phyloP scores from a whole-genome alignment of 2,329 filamentous ascomycete genomes.

The Stachybotrys elegans region DNA sequence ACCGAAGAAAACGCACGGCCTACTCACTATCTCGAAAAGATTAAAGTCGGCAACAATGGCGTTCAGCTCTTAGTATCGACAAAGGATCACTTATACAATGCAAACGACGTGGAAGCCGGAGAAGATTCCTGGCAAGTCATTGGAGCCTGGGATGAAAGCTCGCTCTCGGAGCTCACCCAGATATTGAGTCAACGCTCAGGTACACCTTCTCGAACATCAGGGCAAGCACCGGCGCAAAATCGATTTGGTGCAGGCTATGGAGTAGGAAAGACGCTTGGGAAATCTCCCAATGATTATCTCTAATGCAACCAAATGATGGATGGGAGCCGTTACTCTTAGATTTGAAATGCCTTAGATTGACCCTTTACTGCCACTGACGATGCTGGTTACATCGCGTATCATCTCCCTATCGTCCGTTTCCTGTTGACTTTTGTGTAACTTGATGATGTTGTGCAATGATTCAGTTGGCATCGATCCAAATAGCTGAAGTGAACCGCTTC shows the following conservation, averaged over 20 bases:
- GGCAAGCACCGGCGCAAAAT: not conserved
- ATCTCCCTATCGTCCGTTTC: not conserved
- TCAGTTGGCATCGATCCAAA: constrained; percentile 7
- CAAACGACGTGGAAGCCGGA: constrained; percentile 4
- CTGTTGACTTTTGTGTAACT: not conserved
- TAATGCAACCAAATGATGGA: not conserved
- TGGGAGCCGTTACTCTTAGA: not conserved
- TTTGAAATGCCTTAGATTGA: not conserved
- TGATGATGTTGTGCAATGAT: constrained; percentile 1
- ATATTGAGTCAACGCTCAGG: constrained; percentile 5
- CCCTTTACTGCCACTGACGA: not conserved
- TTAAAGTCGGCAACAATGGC: constrained; percentile 2
- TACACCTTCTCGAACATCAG: not conserved
- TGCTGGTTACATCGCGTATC: not conserved
- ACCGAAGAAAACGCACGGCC: not conserved
- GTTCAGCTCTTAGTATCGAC: constrained; percentile 8
- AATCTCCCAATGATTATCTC: not conserved
- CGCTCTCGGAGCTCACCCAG: constrained; percentile 5
- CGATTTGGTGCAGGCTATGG: constrained; percentile 2
- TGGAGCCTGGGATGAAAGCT: constrained; percentile 8
- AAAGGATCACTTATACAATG: constrained; percentile 6
- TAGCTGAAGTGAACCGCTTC: constrained; percentile 7
- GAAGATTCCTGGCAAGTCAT: constrained; percentile 6
- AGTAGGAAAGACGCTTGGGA: constrained; percentile 2
- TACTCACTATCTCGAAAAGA: constrained; percentile 1